Conservation (phyloP, 129 eudicot genomes). For the Flaveria ramosissima region DNA sequence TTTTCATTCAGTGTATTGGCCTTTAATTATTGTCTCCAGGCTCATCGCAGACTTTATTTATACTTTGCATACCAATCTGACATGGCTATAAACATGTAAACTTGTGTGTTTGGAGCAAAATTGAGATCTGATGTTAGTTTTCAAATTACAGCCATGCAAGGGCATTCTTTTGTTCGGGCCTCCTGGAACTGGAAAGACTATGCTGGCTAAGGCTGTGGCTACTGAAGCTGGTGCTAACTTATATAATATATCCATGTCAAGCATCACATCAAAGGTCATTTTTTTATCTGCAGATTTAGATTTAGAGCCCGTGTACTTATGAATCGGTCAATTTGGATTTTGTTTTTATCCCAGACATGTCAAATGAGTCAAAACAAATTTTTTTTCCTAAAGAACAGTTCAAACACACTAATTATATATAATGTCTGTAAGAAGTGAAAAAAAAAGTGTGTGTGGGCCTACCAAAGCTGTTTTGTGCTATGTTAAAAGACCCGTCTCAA, state of each 20-base stretch:
- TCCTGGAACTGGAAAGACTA: conserved; percentile 98
- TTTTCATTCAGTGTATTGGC: not conserved
- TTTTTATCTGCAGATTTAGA: not conserved
- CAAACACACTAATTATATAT: not conserved
- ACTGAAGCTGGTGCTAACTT: conserved; percentile 99
- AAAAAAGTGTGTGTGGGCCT: not conserved
- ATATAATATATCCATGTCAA: conserved; percentile 92
- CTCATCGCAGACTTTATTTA: not conserved
- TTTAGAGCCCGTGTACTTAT: not conserved
- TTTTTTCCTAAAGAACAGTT: not conserved
- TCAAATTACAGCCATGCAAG: conserved; percentile 76
- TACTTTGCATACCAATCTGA: not conserved
- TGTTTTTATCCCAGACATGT: not conserved
- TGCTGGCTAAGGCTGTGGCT: conserved; percentile 99
- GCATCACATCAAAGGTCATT: conserved; percentile 85
- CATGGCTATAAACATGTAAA: not conserved
- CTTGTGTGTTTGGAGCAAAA: not conserved
- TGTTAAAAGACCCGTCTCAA: not conserved
- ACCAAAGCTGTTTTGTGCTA: not conserved
- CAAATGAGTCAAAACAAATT: not conserved
- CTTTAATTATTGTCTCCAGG: not conserved
- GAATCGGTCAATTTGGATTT: not conserved
- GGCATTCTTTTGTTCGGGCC: conserved; percentile 96
- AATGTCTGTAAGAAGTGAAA: not conserved
- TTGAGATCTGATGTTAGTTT: conserved; percentile 24